Evolutionary conservation across 1,284 basidiomycete genomes (phyloP).

Genomic region (Chondrostereum purpureum): DNA sequence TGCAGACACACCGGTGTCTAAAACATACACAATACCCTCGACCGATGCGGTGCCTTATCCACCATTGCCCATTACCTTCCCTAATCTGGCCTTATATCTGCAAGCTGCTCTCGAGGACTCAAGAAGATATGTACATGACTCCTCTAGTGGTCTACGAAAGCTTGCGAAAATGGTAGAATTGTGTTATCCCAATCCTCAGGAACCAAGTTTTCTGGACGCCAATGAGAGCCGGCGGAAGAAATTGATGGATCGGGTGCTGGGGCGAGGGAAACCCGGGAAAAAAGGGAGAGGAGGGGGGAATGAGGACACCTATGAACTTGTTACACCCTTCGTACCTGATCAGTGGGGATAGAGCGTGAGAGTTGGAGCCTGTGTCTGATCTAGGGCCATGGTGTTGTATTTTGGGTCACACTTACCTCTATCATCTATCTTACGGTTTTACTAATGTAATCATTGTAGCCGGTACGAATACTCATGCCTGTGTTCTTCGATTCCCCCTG

Average conservation of each 20-base stretch:
- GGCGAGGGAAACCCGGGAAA: constrained; percentile 39
- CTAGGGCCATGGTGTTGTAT: no score
- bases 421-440: no score
- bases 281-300: constrained; percentile 46
- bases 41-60: constrained; percentile 55
- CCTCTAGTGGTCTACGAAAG: constrained; percentile 51
- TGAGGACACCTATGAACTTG: constrained; percentile 70
- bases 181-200: constrained; percentile 50
- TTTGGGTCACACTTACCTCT: no score
- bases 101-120: constrained; percentile 65
- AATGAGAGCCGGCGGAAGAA: constrained; percentile 35
- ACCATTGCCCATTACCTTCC: constrained; percentile 64
- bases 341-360: constrained; percentile 51
- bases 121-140: constrained; percentile 50
- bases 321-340: constrained; percentile 72
- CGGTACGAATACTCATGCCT: no score
- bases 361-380: no score
- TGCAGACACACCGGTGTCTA: constrained; percentile 54
- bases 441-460: no score
- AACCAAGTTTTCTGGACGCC: constrained; percentile 28
- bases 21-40: constrained; percentile 63
- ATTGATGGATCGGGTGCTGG: constrained; percentile 57
- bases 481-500: no score
- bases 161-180: constrained; percentile 58
- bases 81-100: constrained; percentile 67